Evolutionary conservation across 176 grass and related monocot genomes (phyloP), one percentile per base, ranked within the genome.

Genomic region (Cenchrus fungigraminus): DNA sequence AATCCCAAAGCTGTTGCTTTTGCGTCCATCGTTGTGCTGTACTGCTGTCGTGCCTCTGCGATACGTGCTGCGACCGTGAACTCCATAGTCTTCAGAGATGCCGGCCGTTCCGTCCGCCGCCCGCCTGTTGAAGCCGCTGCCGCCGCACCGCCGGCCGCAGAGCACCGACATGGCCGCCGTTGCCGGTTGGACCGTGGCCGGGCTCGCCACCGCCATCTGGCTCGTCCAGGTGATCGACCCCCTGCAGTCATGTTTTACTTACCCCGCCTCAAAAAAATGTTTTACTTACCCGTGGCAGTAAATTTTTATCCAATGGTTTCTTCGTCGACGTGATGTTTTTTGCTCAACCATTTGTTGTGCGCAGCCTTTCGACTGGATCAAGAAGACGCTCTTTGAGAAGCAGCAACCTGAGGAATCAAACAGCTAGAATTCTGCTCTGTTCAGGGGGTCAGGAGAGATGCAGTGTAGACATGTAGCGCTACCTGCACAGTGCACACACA

Each of bases 281-380:
- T 3, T 16, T 28, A 2, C 6, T 25, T 16, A 1, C 40, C 9
- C 8, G 9, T 11, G 49, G 49, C 45, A 46, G 45, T 53, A 13
- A 15, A 14, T 4, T 14, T 55, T 55, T 55, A 17, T 22, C 60
- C 9, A 29, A 3, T 17, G 19, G 16, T 52, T 29, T 56, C 51
- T 19, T 56, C 15, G 51, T 37, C 8, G 9, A 0, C 5, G 28
- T 64, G 57, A 63, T 3, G 13, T 47, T 83, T 83, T 83, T 22
- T 15, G 16, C 3, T 51, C 16, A 31, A 1, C 2, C 17, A 4
- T 50, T 37, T 45, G 17, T 29, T 66, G 12, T 47, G 65, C 54
- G 70, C 84, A 89, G 87, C 80, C 91, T 16, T 92, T 89, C 15
- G 79, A 87, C 65, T 89, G 84, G 87, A 83, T 89, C 55, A 89